Evolutionary conservation across 805 yeast genomes (phyloP).

Genomic region (Suhomyces sp.): DNA sequence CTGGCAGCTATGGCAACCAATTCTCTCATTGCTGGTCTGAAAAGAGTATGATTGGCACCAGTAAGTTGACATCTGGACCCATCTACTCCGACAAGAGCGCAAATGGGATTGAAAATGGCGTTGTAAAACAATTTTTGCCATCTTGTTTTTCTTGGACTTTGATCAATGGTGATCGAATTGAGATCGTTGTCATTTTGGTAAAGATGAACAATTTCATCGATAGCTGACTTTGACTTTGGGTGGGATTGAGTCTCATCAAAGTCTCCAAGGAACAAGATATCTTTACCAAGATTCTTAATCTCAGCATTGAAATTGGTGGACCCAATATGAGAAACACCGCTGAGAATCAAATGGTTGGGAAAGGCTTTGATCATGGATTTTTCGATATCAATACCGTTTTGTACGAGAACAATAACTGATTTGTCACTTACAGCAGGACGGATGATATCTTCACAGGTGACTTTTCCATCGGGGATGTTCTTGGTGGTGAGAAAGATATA

Average conservation of each 20-base stretch:
- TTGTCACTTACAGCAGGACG: conserved; percentile 17
- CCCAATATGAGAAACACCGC: conserved; percentile 38
- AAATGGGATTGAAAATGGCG: conserved; percentile 34
- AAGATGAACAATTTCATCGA: conserved; percentile 24
- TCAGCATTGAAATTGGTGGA: conserved; percentile 26
- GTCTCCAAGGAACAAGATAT: conserved; percentile 19
- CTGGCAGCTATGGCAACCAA: conserved; percentile 64
- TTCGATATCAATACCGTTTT: conserved; percentile 42
- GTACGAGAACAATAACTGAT: conserved; percentile 35
- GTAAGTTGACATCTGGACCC: conserved; percentile 36
- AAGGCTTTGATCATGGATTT: conserved; percentile 28
- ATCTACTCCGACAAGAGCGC: conserved; percentile 35
- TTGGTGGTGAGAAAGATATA: conserved; percentile 40
- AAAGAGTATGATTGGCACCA: conserved; percentile 28
- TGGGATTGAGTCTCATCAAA: conserved; percentile 10
- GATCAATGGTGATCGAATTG: conserved; percentile 28
- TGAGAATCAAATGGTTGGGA: conserved; percentile 34
- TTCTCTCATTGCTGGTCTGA: conserved; percentile 66
- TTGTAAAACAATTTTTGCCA: conserved; percentile 43
- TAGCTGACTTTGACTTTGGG: conserved; percentile 10
- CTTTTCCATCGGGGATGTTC: conserved; percentile 35
- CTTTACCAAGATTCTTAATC: conserved; percentile 19
- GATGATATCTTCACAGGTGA: conserved; percentile 43
- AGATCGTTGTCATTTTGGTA: conserved; percentile 26
- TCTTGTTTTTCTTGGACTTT: conserved; percentile 30